Evolutionary conservation across 768 basidiomycete species (phyloP).

Genomic region (Hysterangium stoloniferum): DNA sequence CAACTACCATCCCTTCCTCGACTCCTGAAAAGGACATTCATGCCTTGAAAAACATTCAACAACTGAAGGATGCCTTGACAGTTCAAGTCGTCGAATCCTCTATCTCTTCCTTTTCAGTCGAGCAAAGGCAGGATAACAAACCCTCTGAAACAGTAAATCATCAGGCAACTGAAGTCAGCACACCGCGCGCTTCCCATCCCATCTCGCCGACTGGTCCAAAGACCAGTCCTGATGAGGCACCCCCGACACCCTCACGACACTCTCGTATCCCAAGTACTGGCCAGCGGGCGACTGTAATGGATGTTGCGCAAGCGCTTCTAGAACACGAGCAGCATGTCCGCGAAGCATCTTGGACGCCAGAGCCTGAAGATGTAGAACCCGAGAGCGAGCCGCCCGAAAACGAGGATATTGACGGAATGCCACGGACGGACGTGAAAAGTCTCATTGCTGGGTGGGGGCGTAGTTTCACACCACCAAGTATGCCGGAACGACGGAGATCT

Average conservation of each 20-base stretch:
- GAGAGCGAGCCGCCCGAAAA: background rate
- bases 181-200: background rate
- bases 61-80: background rate
- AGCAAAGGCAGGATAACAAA: background rate
- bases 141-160: background rate
- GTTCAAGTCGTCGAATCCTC: background rate
- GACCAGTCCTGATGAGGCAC: conserved; percentile 12
- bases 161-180: conserved; percentile 5
- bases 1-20: too few species aligned
- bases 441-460: conserved; percentile 15
- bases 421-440: conserved; percentile 12
- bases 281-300: conserved; percentile 67
- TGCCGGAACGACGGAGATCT: conserved; percentile 52
- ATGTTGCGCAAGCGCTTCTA: conserved; percentile 58
- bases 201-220: background rate
- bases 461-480: conserved; percentile 16
- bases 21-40: too few species aligned
- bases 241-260: conserved; percentile 35
- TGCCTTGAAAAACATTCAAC: background rate
- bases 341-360: conserved; percentile 8
- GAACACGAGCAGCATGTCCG: conserved; percentile 22
- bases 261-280: conserved; percentile 61
- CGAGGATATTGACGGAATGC: conserved; percentile 11
- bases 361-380: background rate
- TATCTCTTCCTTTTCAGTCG: background rate